phyloP scores from a whole-genome alignment of 1,284 basidiomycete genomes.

The Pseudozyma thailandica region DNA sequence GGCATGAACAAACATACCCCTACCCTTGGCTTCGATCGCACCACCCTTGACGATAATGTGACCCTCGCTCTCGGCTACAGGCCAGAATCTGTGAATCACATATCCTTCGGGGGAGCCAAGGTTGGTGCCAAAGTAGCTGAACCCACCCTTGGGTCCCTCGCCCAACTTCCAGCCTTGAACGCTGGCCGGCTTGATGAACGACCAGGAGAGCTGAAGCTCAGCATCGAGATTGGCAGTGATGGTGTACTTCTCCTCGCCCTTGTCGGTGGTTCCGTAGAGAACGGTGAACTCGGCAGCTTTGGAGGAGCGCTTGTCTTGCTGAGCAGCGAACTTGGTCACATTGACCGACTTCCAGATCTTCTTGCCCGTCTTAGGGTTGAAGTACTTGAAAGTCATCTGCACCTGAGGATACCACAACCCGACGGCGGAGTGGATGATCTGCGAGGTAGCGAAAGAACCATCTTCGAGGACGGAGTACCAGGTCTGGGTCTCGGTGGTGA shows the following conservation, averaged over 20 bases:
- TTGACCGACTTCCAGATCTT: conserved; percentile 89
- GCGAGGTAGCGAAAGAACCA: conserved; percentile 84
- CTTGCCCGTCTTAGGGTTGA: conserved; percentile 80
- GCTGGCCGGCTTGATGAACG: conserved; percentile 77
- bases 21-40: conserved; percentile 76
- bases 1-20: conserved; percentile 94
- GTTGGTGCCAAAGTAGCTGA: conserved; percentile 82
- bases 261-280: conserved; percentile 74
- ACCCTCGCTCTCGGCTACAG: conserved; percentile 73
- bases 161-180: conserved; percentile 92
- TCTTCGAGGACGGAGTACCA: conserved; percentile 88
- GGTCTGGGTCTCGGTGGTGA: conserved; percentile 89
- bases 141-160: conserved; percentile 84
- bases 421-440: conserved; percentile 93
- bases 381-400: conserved; percentile 93
- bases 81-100: conserved; percentile 66
- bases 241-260: conserved; percentile 78
- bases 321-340: conserved; percentile 81
- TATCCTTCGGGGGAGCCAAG: conserved; percentile 55
- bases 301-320: conserved; percentile 80
- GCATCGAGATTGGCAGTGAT: conserved; percentile 83
- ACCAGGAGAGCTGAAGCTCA: conserved; percentile 83
- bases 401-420: conserved; percentile 94
- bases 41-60: conserved; percentile 79
- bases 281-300: conserved; percentile 88